Percentiles rank a stretch among this genome's conserved stretches.
These are phyloP conservation scores for Naganishia friedmannii DNA, from an alignment of 768 basidiomycete genomes.

Conservation along the genomic window DNA sequence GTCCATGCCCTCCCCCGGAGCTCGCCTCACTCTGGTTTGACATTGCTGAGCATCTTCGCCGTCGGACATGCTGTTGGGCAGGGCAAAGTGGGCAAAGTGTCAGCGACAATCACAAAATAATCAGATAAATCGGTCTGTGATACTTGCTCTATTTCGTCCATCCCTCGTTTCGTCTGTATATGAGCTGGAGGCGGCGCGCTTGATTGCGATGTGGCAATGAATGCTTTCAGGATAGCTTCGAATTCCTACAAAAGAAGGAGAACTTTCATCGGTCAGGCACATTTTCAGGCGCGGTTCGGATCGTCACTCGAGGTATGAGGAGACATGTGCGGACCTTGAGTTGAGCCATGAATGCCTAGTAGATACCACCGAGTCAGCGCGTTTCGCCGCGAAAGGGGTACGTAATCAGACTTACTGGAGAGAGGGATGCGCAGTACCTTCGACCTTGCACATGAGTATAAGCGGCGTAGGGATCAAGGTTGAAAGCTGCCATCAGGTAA, in stretches of 20 bases:
- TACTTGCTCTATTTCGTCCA: constrained; percentile 26
- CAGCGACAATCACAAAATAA: too few species aligned
- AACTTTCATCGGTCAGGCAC: too few species aligned
- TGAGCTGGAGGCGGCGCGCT: not conserved
- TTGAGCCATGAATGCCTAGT: constrained; percentile 21
- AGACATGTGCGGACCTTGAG: constrained; percentile 6
- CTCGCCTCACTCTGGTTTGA: constrained; percentile 5
- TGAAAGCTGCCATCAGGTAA: constrained; percentile 49
- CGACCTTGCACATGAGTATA: constrained; percentile 46
- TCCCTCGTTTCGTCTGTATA: constrained; percentile 22
- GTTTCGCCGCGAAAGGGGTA: not conserved
- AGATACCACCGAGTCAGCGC: not conserved
- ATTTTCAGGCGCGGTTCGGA: too few species aligned
- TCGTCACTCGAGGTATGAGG: not conserved
- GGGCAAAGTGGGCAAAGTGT: too few species aligned
- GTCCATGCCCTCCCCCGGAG: not conserved
- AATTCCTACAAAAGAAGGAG: constrained; percentile 19
- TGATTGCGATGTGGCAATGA: not conserved
- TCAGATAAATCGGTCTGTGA: too few species aligned
- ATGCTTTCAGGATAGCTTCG: constrained; percentile 31
- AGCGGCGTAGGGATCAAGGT: constrained; percentile 42
- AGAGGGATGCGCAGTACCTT: constrained; percentile 50
- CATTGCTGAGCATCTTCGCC: constrained; percentile 4
- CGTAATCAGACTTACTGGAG: constrained; percentile 40
- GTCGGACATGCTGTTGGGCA: constrained; percentile 1